Percentiles rank a stretch among this genome's conserved stretches.
Evolutionary conservation across 208 protist genomes (phyloP).

Genomic region (Endotrypanum monterogeii): DNA sequence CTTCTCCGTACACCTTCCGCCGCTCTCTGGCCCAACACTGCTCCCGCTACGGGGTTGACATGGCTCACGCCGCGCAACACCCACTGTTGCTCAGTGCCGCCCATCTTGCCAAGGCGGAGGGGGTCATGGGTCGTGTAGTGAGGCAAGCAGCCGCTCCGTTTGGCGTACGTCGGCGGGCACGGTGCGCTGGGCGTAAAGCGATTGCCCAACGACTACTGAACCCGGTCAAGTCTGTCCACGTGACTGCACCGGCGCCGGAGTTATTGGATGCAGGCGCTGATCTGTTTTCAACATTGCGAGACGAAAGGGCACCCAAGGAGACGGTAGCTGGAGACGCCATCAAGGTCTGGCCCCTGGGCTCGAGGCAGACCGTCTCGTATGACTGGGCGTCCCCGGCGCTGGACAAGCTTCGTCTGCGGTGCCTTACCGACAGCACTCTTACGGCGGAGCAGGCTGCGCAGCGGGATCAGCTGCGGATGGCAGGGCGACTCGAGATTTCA

Average conservation of each 20-base stretch:
- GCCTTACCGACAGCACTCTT: slow-evolving; percentile 27
- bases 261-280: slow-evolving; percentile 52
- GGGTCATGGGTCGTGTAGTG: slow-evolving; percentile 43
- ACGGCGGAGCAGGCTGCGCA: slow-evolving; percentile 58
- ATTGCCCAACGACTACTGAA: slow-evolving; percentile 43
- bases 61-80: slow-evolving; percentile 64
- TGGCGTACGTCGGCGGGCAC: slow-evolving; percentile 62
- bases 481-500: slow-evolving; percentile 67
- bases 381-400: slow-evolving; percentile 51
- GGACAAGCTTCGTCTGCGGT: slow-evolving; percentile 42
- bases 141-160: slow-evolving; percentile 39
- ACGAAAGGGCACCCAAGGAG: slow-evolving; percentile 9
- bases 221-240: slow-evolving; percentile 42
- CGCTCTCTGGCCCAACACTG: slow-evolving; percentile 61
- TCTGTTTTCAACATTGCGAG: slow-evolving; percentile 11
- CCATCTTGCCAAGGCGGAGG: slow-evolving; percentile 70
- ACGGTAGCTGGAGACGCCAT: background rate
- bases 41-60: slow-evolving; percentile 65
- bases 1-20: slow-evolving; percentile 81
- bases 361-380: slow-evolving; percentile 60
- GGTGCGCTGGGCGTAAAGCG: slow-evolving; percentile 17
- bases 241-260: slow-evolving; percentile 40
- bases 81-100: slow-evolving; percentile 60
- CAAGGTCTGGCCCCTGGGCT: slow-evolving; percentile 72
- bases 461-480: slow-evolving; percentile 35